Base-by-base conservation (phyloP, 495 filamentous ascomycete genomes). In the Penicillium coprophilum region DNA sequence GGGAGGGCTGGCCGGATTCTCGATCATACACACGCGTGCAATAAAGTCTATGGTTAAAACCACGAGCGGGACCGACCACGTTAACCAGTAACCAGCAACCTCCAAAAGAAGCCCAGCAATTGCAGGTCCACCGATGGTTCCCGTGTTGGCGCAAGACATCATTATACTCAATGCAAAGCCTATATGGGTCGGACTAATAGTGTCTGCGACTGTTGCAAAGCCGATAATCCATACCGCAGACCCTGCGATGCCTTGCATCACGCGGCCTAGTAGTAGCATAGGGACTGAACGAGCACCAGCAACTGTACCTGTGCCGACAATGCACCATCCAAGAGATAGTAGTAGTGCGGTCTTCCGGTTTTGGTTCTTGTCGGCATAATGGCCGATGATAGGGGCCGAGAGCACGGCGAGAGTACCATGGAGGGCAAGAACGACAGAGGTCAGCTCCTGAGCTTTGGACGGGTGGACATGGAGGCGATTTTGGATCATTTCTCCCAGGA, bases 171-270 rank as follows among this genome's bases (percentile, higher is more conserved):
- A 50, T 12, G 45, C 24, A 6, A 6, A 49, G 1, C 60, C 63
- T 0, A 61, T 36, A 4, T 50, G n/a, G 8, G 43, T 20, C 28
- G 17, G 11, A 12, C n/a, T 30, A 7, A 56, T 43, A 11, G 7
- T 47, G n/a, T 63, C 51, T 2, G 57, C 30, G 4, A 58, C 20
- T 2, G 57, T 56, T 19, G 60, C 46, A 4, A 58, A 40, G 15
- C 60, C 57, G 27, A 63, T 55, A 47, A 60, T 60, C 60, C 60
- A 63, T n/a, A 52, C 51, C 6, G 28, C 46, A 12, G 53, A 52
- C 13, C 46, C 57, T 1, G 57, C 48, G 10, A 66, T 13, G 4
- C 39, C 60, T 30, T 66, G 63, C 17, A 66, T 4, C 1, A 46
- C 21, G 0, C 63, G 57, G 6, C 63, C 63, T 5, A 50, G 0